Conservation (phyloP, 345 rosid genomes). For the Rhizophora mangle region DNA sequence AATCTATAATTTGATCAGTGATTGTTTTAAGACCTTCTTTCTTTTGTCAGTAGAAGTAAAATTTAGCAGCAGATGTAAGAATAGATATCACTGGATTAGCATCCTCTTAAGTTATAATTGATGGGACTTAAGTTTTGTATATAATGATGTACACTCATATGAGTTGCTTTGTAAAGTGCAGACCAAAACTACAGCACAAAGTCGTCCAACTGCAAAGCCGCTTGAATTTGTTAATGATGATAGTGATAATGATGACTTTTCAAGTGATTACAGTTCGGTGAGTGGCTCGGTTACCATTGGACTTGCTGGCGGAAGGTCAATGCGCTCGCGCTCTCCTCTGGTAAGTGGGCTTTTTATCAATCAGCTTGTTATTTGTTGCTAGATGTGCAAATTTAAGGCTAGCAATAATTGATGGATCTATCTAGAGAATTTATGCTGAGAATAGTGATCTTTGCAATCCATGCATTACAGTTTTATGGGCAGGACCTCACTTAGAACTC, state of each 20-base stretch:
- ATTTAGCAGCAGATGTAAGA: too few species aligned
- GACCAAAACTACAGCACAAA: constrained; percentile 35
- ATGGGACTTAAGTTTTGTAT: too few species aligned
- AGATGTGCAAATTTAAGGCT: not conserved
- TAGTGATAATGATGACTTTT: constrained; percentile 22
- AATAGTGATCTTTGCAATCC: too few species aligned
- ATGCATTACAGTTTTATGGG: too few species aligned
- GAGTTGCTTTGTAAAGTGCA: constrained; percentile 25
- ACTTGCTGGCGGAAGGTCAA: constrained; percentile 35
- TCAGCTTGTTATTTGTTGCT: not conserved
- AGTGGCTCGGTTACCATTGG: constrained; percentile 28
- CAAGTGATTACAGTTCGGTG: constrained; percentile 21
- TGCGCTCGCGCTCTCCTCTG: constrained; percentile 36
- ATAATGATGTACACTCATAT: too few species aligned
- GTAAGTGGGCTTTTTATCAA: constrained; percentile 18
- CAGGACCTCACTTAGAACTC: not conserved
- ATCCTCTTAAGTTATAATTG: too few species aligned
- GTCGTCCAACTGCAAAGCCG: constrained; percentile 16
- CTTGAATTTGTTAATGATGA: constrained; percentile 25
- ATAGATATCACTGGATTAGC: too few species aligned
- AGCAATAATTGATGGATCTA: not conserved
- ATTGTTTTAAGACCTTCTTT: too few species aligned
- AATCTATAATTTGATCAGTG: too few species aligned
- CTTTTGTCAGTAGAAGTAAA: too few species aligned
- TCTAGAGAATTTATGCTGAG: not conserved